These are phyloP conservation scores for Eremochloa ophiuroides DNA, from an alignment of 176 grass and related monocot species.

Conservation along the genomic window DNA sequence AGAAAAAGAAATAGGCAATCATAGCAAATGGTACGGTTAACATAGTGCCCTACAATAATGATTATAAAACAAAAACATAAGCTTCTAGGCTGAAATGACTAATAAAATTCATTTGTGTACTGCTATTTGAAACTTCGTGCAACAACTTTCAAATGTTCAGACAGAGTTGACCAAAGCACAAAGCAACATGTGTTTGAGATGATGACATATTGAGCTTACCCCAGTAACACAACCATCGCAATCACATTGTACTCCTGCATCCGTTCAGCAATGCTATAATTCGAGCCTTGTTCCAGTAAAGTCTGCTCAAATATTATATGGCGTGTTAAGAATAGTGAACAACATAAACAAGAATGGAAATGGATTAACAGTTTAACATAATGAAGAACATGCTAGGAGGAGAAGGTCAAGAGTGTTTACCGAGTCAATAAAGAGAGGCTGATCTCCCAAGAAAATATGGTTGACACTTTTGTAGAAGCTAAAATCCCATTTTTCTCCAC, in stretches of 20 bases:
- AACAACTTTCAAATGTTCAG: background rate
- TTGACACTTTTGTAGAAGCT: conserved; percentile 65
- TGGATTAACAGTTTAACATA: background rate
- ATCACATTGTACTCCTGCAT: conserved; percentile 90
- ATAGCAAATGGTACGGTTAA: background rate
- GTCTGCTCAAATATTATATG: conserved; percentile 35
- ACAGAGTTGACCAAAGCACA: background rate
- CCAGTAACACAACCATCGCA: conserved; percentile 72
- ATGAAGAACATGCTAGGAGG: conserved; percentile 4
- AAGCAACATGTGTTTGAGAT: background rate
- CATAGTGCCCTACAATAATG: background rate
- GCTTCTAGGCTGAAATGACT: background rate
- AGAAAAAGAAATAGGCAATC: background rate
- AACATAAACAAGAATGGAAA: background rate
- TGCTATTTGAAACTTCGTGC: background rate
- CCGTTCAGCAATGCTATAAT: conserved; percentile 41
- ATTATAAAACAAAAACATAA: background rate
- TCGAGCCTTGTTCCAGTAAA: conserved; percentile 57
- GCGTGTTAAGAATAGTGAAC: background rate
- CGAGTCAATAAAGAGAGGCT: conserved; percentile 81
- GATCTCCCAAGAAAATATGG: conserved; percentile 59
- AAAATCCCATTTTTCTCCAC: conserved; percentile 81
- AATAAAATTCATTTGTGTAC: background rate
- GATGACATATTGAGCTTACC: conserved; percentile 41
- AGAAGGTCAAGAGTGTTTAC: conserved; percentile 25